Conservation (phyloP, 2,329 filamentous ascomycete genomes). For the Penicillium frequentans region DNA sequence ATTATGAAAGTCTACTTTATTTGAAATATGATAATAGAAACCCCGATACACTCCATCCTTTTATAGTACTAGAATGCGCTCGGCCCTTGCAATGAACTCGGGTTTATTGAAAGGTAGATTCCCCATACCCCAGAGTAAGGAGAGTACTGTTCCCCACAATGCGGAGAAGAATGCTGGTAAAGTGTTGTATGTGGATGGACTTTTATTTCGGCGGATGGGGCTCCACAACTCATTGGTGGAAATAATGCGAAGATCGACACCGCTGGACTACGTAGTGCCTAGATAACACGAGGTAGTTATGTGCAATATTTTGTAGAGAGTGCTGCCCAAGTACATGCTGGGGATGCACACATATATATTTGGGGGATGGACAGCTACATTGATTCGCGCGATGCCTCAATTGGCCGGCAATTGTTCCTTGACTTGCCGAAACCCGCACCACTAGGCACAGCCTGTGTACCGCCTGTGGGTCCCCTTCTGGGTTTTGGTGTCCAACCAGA, state of each 20-base stretch:
- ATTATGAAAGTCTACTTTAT: not conserved
- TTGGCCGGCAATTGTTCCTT: not conserved
- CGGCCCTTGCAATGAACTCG: not conserved
- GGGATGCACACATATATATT: no score
- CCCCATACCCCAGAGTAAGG: conserved; percentile 3
- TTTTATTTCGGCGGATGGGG: conserved; percentile 9
- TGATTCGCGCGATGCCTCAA: not conserved
- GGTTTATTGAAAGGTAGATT: not conserved
- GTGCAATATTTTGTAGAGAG: not conserved
- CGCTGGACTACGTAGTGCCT: not conserved
- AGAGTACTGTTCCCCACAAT: conserved; percentile 6
- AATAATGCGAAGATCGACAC: not conserved
- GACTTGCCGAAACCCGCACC: not conserved
- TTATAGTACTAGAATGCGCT: not conserved
- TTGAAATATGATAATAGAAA: not conserved
- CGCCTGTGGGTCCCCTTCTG: not conserved
- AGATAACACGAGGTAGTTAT: not conserved
- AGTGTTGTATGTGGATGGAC: conserved; percentile 7
- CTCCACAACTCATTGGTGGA: conserved; percentile 7
- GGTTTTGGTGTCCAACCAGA: not conserved
- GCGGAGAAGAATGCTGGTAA: conserved; percentile 1
- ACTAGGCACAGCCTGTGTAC: not conserved
- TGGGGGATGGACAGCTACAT: no score
- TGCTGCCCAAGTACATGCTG: no score
- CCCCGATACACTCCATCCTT: not conserved